phyloP scores from a whole-genome alignment of 176 grass and related monocot species.

The Urochloa ruziziensis region DNA sequence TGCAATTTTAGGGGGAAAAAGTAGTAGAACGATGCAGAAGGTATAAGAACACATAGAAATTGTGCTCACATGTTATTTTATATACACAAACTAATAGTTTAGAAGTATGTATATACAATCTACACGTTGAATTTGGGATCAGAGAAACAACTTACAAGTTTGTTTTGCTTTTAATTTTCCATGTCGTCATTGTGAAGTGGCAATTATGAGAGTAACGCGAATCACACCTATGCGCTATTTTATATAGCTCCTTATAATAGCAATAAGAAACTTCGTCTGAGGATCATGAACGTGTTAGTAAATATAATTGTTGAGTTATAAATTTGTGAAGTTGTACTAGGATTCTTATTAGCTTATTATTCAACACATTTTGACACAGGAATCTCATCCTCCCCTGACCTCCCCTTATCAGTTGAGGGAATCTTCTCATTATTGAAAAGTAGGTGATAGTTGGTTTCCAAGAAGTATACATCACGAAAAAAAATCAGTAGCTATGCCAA shows the following conservation, averaged over 20 bases:
- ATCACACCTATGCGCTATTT: neutral
- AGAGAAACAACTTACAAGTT: neutral
- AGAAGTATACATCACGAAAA: neutral
- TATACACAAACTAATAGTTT: neutral
- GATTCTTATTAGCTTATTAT: neutral
- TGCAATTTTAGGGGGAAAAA: too few relatives aligned
- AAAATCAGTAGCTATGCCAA: neutral
- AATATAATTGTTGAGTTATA: neutral
- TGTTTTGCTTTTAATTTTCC: neutral
- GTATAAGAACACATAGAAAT: too few relatives aligned
- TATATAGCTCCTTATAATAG: neutral
- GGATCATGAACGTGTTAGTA: neutral
- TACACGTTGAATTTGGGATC: neutral
- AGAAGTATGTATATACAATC: neutral
- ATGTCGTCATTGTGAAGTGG: neutral
- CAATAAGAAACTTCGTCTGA: slow-evolving; percentile 16
- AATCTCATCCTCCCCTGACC: slow-evolving; percentile 7
- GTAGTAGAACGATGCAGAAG: too few relatives aligned
- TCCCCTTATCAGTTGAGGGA: neutral
- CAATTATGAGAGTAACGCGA: neutral
- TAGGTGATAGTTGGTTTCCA: neutral
- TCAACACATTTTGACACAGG: neutral
- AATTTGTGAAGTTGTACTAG: slow-evolving; percentile 5
- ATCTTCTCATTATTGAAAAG: slow-evolving; percentile 11
- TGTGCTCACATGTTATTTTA: too few relatives aligned